Percentiles rank a stretch among this genome's conserved stretches.
These are phyloP conservation scores for Leishmania aethiopica DNA, from an alignment of 208 protist genomes.

Conservation along the genomic window DNA sequence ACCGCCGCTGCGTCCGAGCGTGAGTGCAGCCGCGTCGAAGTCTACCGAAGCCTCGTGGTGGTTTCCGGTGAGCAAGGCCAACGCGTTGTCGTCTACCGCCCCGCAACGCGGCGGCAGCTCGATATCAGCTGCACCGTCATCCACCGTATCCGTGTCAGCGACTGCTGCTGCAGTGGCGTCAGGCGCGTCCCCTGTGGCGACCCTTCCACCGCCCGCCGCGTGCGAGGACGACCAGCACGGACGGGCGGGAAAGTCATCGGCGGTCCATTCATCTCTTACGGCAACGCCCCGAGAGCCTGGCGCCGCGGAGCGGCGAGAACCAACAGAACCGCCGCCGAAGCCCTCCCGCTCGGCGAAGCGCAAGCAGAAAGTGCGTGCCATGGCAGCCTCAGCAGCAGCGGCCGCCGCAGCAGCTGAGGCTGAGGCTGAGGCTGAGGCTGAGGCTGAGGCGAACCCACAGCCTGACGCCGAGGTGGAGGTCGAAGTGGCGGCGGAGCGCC, in stretches of 20 bases:
- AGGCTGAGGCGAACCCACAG: neutral
- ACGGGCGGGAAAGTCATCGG: neutral
- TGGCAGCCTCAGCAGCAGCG: conserved; percentile 8
- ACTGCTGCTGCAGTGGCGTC: neutral
- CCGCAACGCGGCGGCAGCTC: neutral
- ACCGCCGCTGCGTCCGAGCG: conserved; percentile 6
- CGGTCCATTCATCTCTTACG: neutral
- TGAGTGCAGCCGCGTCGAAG: neutral
- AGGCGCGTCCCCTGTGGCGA: neutral
- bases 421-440: neutral
- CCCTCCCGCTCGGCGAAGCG: conserved; percentile 30
- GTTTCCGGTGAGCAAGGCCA: neutral
- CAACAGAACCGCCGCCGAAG: neutral
- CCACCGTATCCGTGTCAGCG: neutral
- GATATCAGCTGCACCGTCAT: neutral
- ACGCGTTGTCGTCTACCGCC: neutral
- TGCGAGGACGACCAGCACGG: neutral
- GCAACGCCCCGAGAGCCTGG: neutral
- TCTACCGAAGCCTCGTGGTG: neutral
- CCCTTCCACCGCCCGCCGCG: neutral
- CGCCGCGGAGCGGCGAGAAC: neutral
- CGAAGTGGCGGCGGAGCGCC: neutral
- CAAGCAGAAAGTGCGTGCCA: conserved; percentile 26
- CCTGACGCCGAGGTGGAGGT: neutral
- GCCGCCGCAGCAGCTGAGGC: conserved; percentile 1